phyloP scores from a whole-genome alignment of 2,329 filamentous ascomycete genomes.

The Davidsoniella eucalypti region DNA sequence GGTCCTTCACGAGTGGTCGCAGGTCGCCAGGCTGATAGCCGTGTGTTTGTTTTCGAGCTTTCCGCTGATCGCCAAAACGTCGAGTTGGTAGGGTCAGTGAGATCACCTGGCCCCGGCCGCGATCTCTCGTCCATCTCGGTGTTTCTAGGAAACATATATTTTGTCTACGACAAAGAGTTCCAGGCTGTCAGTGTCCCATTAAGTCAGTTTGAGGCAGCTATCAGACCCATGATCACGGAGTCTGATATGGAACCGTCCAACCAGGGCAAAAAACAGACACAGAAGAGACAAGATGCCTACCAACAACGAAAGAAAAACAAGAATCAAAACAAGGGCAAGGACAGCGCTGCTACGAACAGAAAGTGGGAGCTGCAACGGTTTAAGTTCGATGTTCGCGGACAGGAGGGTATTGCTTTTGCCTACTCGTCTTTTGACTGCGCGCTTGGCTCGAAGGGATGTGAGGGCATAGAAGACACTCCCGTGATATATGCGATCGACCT shows the following conservation, averaged over 20 bases:
- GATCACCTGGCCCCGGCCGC: constrained; percentile 7
- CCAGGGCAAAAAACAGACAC: neutral
- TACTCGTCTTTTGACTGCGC: constrained; percentile 11
- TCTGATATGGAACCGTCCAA: neutral
- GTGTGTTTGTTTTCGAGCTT: constrained; percentile 10
- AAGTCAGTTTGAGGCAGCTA: constrained; percentile 4
- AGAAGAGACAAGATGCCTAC: neutral
- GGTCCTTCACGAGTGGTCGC: constrained; percentile 1
- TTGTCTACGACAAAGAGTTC: constrained; percentile 11
- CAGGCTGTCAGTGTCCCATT: constrained; percentile 8
- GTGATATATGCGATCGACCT: constrained; percentile 13
- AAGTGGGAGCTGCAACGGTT: constrained; percentile 7
- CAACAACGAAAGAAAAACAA: neutral
- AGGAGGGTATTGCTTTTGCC: constrained; percentile 12
- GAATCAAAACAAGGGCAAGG: neutral
- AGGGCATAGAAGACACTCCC: constrained; percentile 6
- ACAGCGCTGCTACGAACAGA: neutral
- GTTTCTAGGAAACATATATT: constrained; percentile 9
- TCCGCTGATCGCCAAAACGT: neutral
- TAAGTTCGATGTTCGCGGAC: constrained; percentile 8
- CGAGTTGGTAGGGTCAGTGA: constrained; percentile 8
- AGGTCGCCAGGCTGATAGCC: constrained; percentile 10
- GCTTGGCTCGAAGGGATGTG: constrained; percentile 3
- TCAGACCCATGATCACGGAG: neutral
- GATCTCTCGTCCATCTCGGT: constrained; percentile 11